Evolutionary conservation across 768 basidiomycete species (phyloP).

Genomic region (Phylloporus sp.): DNA sequence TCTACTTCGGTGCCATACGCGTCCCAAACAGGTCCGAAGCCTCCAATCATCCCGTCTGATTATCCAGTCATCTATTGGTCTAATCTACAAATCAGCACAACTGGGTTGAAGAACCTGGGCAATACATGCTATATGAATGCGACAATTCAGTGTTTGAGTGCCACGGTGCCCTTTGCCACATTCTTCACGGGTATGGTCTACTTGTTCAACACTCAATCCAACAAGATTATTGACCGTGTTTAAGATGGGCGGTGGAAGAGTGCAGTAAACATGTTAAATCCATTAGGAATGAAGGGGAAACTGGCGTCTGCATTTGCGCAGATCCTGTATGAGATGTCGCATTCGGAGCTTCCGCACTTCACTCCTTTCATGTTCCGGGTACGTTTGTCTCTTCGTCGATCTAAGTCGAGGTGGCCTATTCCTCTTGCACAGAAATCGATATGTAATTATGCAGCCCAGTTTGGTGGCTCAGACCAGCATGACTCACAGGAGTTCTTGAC

Average conservation of each 20-base stretch:
- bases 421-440: slow-evolving; percentile 48
- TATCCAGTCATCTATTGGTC: slow-evolving; percentile 85
- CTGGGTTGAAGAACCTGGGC: slow-evolving; percentile 89
- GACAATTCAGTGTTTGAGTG: slow-evolving; percentile 93
- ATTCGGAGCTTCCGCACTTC: slow-evolving; percentile 77
- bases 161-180: slow-evolving; percentile 87
- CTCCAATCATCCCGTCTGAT: slow-evolving; percentile 67
- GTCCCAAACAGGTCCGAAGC: slow-evolving; percentile 42
- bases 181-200: slow-evolving; percentile 78
- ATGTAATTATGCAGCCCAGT: slow-evolving; percentile 62
- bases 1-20: slow-evolving; percentile 19
- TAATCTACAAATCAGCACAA: slow-evolving; percentile 72
- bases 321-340: slow-evolving; percentile 84
- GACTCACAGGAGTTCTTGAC: slow-evolving; percentile 97
- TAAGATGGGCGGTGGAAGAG: slow-evolving; percentile 76
- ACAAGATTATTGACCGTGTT: slow-evolving; percentile 2
- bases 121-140: slow-evolving; percentile 99
- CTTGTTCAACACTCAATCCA: background rate
- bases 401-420: slow-evolving; percentile 4
- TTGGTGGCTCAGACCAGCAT: slow-evolving; percentile 86
- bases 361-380: slow-evolving; percentile 85
- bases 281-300: slow-evolving; percentile 82
- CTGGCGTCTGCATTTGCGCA: slow-evolving; percentile 80
- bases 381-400: slow-evolving; percentile 31
- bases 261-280: slow-evolving; percentile 82